phyloP scores from a whole-genome alignment of 139 green algal genomes.

The Chlamydomonas schloesseri region DNA sequence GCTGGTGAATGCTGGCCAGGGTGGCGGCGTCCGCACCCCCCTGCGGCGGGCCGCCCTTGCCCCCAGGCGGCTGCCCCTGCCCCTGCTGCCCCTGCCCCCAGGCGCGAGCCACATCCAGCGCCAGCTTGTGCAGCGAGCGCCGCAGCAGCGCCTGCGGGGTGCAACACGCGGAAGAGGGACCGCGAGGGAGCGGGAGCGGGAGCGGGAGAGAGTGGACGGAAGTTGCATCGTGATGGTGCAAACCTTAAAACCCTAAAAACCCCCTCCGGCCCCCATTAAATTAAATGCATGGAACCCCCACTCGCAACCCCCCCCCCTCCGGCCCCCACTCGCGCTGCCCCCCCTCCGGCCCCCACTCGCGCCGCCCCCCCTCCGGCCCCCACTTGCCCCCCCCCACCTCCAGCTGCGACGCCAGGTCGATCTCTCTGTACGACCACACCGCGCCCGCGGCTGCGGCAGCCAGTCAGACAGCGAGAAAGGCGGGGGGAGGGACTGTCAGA shows the following conservation, averaged over 20 bases:
- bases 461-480: neutral
- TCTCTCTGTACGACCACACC: conserved; percentile 2
- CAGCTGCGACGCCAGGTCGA: conserved; percentile 65
- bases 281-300: too few relatives aligned
- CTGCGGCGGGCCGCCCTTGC: too few relatives aligned
- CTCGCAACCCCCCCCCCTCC: too few relatives aligned
- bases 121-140: conserved; percentile 79
- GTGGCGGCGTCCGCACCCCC: conserved; percentile 60
- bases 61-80: neutral
- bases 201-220: neutral
- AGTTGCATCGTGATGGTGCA: too few relatives aligned
- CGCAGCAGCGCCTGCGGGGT: conserved; percentile 21
- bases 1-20: conserved; percentile 74
- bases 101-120: conserved; percentile 75
- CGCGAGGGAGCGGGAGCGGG: neutral
- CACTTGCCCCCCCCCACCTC: too few relatives aligned
- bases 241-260: too few relatives aligned
- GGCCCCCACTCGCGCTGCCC: too few relatives aligned
- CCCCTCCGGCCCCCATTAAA: too few relatives aligned
- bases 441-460: neutral
- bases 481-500: too few relatives aligned
- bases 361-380: too few relatives aligned
- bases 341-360: conserved; percentile 56
- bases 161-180: neutral
- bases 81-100: neutral